Conservation (phyloP, 345 rosid genomes). For the Dimocarpus longan region DNA sequence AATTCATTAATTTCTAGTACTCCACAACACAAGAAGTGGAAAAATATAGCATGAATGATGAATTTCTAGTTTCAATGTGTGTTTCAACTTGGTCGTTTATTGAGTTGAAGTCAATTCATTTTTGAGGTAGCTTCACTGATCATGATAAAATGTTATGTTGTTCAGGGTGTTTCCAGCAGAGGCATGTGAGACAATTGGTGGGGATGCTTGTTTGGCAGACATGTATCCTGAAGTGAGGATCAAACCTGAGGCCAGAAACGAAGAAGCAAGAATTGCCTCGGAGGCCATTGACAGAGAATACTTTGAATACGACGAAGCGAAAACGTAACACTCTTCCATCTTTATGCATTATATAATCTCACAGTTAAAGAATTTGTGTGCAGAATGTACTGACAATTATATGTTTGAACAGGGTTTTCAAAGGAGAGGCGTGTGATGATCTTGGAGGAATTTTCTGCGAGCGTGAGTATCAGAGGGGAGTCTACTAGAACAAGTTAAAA, state of each 20-base stretch:
- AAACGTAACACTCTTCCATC: conserved; percentile 31
- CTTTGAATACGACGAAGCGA: conserved; percentile 33
- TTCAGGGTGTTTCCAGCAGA: conserved; percentile 80
- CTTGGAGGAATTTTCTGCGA: conserved; percentile 40
- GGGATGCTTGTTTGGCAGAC: conserved; percentile 71
- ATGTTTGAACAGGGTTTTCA: conserved; percentile 34
- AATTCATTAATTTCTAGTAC: too few relatives aligned
- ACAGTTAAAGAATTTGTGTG: neutral
- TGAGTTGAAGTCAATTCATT: neutral
- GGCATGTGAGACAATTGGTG: conserved; percentile 74
- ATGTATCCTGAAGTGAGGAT: conserved; percentile 61
- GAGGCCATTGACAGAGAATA: conserved; percentile 33
- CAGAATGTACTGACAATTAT: neutral
- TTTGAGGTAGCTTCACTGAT: neutral
- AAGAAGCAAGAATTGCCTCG: conserved; percentile 7
- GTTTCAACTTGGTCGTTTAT: neutral
- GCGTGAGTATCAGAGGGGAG: conserved; percentile 36
- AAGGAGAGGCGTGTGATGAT: conserved; percentile 42
- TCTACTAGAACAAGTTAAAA: conserved; percentile 17
- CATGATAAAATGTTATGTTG: neutral
- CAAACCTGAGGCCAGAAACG: conserved; percentile 19
- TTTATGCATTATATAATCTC: too few relatives aligned
- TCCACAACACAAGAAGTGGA: too few relatives aligned
- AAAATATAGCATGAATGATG: too few relatives aligned
- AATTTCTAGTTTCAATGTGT: neutral